Evolutionary conservation across 2,329 filamentous ascomycete genomes (phyloP).

Genomic region (Aspergillus amoenus): DNA sequence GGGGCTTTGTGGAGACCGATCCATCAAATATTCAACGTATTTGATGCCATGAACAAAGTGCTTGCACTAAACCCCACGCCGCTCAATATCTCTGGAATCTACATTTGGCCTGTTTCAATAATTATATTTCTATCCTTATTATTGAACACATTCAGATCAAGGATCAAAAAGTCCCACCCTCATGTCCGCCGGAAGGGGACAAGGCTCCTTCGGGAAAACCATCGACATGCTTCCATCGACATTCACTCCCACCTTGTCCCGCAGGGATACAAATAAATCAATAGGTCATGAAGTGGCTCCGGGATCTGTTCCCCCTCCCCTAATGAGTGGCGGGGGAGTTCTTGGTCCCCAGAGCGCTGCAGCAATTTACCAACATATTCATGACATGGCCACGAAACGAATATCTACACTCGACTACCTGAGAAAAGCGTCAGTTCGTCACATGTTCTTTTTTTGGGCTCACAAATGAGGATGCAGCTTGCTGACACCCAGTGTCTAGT

Average conservation of each 20-base stretch:
- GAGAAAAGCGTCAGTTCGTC: constrained; percentile 73
- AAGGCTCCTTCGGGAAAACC: background rate
- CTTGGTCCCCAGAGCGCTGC: constrained; percentile 52
- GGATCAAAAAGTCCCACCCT: no score
- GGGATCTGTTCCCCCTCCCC: constrained; percentile 29
- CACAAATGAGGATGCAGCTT: background rate
- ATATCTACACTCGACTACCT: constrained; percentile 94
- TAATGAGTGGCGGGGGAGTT: constrained; percentile 32
- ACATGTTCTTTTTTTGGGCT: background rate
- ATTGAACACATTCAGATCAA: background rate
- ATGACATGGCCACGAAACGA: constrained; percentile 84
- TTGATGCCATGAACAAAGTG: background rate
- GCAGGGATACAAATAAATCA: constrained; percentile 37
- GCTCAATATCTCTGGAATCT: background rate
- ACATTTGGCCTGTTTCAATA: background rate
- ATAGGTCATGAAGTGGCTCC: constrained; percentile 27
- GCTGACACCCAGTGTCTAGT: constrained; percentile 46
- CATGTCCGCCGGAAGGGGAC: background rate
- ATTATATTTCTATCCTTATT: background rate
- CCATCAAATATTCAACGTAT: background rate
- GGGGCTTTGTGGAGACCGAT: constrained; percentile 7
- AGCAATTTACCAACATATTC: constrained; percentile 66
- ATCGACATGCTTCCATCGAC: constrained; percentile 33
- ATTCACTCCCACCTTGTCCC: constrained; percentile 33
- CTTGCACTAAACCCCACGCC: background rate